These are phyloP conservation scores for Leishmania lainsoni DNA, from an alignment of 208 protist species.

Conservation along the genomic window DNA sequence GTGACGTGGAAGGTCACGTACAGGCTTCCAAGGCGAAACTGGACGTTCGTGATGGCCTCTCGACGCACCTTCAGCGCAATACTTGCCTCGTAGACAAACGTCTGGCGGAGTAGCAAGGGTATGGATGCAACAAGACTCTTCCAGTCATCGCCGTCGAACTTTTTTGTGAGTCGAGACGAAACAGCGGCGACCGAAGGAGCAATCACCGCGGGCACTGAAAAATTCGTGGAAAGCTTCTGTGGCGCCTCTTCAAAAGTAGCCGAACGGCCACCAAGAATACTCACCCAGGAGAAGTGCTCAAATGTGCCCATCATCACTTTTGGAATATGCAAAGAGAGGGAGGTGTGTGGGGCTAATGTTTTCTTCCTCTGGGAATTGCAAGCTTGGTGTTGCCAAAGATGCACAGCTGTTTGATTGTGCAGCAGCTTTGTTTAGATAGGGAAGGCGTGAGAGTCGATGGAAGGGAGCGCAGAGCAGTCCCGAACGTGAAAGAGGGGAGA, in stretches of 20 bases:
- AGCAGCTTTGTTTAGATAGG: not conserved
- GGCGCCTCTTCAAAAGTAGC: constrained; percentile 4
- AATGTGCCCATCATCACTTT: constrained; percentile 9
- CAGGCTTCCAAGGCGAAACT: constrained; percentile 80
- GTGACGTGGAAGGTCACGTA: constrained; percentile 86
- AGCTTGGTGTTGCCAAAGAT: not conserved
- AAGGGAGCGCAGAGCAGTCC: not conserved
- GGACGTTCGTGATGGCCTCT: constrained; percentile 47
- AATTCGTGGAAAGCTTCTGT: constrained; percentile 1
- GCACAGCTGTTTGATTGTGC: not conserved
- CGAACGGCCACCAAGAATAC: constrained; percentile 10
- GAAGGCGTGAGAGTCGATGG: not conserved
- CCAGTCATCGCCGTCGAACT: constrained; percentile 85
- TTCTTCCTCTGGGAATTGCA: not conserved
- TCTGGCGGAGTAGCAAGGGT: constrained; percentile 40
- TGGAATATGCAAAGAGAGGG: not conserved
- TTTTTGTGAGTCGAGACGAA: constrained; percentile 48
- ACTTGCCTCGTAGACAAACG: constrained; percentile 64
- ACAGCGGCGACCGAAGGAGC: not conserved
- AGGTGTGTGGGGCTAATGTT: not conserved
- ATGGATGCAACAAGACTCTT: constrained; percentile 46
- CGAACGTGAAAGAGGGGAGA: not conserved
- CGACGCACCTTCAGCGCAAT: constrained; percentile 45
- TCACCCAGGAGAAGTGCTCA: constrained; percentile 20
- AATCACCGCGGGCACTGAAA: not conserved